Conservation (phyloP, 2,329 filamentous ascomycete genomes). For the Neonectria ditissima region DNA sequence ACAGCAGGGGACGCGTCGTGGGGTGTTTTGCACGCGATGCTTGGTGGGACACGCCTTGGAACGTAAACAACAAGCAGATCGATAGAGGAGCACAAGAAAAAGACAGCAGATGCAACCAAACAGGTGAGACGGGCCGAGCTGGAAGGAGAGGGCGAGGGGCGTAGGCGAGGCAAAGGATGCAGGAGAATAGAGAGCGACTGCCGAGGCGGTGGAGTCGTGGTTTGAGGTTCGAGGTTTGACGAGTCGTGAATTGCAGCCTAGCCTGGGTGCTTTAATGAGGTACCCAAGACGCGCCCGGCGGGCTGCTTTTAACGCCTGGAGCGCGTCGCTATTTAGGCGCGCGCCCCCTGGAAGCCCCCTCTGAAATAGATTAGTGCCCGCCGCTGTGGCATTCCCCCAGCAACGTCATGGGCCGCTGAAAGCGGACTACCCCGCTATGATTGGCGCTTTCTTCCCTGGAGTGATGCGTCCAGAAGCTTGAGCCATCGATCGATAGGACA, state of each 20-base stretch:
- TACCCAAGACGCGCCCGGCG: conserved; percentile 19
- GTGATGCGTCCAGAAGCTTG: background rate
- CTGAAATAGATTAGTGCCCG: conserved; percentile 33
- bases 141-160: background rate
- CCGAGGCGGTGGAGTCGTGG: conserved; percentile 20
- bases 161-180: conserved; percentile 6
- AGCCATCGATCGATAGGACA: background rate
- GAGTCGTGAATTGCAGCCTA: conserved; percentile 4
- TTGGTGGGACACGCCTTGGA: conserved; percentile 22
- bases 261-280: conserved; percentile 4
- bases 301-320: background rate
- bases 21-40: conserved; percentile 36
- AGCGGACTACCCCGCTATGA: conserved; percentile 28
- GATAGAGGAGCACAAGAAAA: conserved; percentile 7
- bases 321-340: conserved; percentile 37
- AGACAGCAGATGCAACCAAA: conserved; percentile 12
- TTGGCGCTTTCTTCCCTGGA: conserved; percentile 3
- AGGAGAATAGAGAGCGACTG: conserved; percentile 9
- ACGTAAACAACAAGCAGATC: conserved; percentile 9
- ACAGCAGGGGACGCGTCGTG: conserved; percentile 36
- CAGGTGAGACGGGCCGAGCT: conserved; percentile 16
- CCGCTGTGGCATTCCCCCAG: conserved; percentile 35
- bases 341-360: conserved; percentile 23
- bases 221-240: conserved; percentile 12
- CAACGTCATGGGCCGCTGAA: conserved; percentile 30